These are phyloP conservation scores for Calonectria leucothoes DNA, from an alignment of 2,329 filamentous ascomycete species.

Conservation along the genomic window DNA sequence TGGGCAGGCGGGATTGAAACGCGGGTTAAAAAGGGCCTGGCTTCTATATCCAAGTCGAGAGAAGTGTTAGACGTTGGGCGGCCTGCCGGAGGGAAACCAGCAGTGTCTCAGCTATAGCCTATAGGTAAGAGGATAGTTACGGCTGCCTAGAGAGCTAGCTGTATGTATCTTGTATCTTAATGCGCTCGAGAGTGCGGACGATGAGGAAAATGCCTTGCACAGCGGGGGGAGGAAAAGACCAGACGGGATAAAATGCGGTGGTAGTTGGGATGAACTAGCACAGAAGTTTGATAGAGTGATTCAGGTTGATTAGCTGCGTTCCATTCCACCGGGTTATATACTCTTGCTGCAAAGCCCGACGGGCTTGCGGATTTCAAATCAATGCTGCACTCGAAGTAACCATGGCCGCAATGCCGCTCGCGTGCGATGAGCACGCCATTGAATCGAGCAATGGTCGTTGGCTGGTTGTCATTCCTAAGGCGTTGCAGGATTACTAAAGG, in stretches of 20 bases:
- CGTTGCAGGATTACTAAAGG: conserved; percentile 38
- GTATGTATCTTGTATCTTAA: background rate
- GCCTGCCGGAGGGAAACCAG: background rate
- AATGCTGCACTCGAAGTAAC: conserved; percentile 26
- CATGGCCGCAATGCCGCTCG: conserved; percentile 31
- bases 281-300: background rate
- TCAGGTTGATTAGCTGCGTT: conserved; percentile 14
- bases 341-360: conserved; percentile 2
- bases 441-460: conserved; percentile 28
- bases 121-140: background rate
- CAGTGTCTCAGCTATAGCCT: background rate
- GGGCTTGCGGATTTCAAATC: conserved; percentile 44
- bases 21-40: background rate
- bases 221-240: no score
- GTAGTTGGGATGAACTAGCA: background rate
- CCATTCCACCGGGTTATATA: conserved; percentile 31
- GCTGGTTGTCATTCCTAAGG: conserved; percentile 35
- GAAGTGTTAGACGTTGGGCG: background rate
- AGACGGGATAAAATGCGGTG: background rate
- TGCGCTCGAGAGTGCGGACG: background rate
- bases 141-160: background rate
- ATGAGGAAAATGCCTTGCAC: background rate
- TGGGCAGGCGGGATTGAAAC: background rate
- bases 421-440: conserved; percentile 41
- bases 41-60: background rate